These are phyloP conservation scores for Malassezia caprae DNA, from an alignment of 1,284 basidiomycete species.

Conservation along the genomic window DNA sequence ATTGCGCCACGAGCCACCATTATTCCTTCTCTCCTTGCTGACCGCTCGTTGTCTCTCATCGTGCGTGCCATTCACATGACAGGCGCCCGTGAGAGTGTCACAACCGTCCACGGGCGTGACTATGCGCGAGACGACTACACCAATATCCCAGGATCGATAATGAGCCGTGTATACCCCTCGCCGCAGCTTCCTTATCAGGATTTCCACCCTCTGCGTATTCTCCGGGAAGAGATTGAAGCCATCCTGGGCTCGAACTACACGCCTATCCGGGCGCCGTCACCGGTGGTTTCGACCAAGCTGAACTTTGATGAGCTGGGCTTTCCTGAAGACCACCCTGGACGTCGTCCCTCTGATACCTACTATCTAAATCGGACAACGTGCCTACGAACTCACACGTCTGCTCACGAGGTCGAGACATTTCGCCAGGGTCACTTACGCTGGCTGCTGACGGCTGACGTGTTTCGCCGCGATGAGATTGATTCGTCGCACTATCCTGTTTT, in stretches of 20 bases:
- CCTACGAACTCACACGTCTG: constrained; percentile 92
- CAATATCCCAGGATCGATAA: constrained; percentile 75
- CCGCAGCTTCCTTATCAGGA: constrained; percentile 60
- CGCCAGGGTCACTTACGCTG: constrained; percentile 65
- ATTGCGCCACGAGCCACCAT: neutral
- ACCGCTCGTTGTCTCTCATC: neutral
- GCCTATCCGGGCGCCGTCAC: constrained; percentile 59
- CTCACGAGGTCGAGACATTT: constrained; percentile 92
- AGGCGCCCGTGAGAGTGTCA: neutral
- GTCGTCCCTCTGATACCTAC: constrained; percentile 81
- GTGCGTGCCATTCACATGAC: neutral
- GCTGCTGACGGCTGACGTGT: constrained; percentile 95
- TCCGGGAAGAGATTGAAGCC: constrained; percentile 71
- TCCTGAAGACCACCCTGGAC: constrained; percentile 82
- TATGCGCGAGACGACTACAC: constrained; percentile 63
- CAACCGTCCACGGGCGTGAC: constrained; percentile 49
- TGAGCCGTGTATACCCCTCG: constrained; percentile 61
- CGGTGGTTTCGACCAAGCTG: constrained; percentile 76
- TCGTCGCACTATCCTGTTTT: constrained; percentile 93
- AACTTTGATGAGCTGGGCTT: constrained; percentile 98
- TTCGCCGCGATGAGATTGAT: constrained; percentile 96
- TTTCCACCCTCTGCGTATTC: constrained; percentile 73
- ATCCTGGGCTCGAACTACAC: constrained; percentile 56
- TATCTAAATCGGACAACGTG: constrained; percentile 82
- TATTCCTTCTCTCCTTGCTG: neutral